phyloP scores from a whole-genome alignment of 1,139 yeast genomes.

The Yamadazyma taylorii region DNA sequence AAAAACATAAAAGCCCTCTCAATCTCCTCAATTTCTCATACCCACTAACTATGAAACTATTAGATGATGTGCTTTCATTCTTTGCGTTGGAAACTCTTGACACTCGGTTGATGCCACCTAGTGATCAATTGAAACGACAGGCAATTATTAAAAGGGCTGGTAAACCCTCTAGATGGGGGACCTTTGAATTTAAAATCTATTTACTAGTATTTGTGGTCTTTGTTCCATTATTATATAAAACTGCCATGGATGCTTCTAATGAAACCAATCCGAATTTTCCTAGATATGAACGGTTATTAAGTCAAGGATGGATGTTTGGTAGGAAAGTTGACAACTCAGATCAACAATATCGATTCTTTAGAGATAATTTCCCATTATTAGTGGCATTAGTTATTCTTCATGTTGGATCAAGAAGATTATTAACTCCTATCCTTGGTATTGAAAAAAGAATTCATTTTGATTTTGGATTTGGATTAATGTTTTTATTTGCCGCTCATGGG shows the following conservation, averaged over 20 bases:
- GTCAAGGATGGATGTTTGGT: conserved; percentile 76
- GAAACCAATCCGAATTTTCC: conserved; percentile 77
- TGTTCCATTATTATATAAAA: conserved; percentile 79
- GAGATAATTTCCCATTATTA: conserved; percentile 73
- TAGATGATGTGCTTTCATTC: conserved; percentile 34
- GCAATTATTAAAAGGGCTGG: conserved; percentile 45
- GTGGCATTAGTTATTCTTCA: conserved; percentile 57
- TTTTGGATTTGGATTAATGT: conserved; percentile 65
- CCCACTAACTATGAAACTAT: conserved; percentile 15
- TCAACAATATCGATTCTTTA: conserved; percentile 80
- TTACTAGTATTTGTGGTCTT: conserved; percentile 58
- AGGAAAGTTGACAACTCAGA: conserved; percentile 89
- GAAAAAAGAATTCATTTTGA: conserved; percentile 59
- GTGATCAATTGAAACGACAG: conserved; percentile 43
- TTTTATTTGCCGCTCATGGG: conserved; percentile 80
- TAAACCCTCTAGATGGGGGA: conserved; percentile 64
- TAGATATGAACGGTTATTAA: conserved; percentile 57
- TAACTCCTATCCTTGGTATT: conserved; percentile 20
- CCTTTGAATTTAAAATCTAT: conserved; percentile 73
- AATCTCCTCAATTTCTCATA: too few relatives aligned
- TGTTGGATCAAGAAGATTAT: conserved; percentile 43
- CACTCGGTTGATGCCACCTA: conserved; percentile 61
- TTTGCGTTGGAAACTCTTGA: conserved; percentile 80
- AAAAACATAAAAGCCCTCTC: too few relatives aligned
- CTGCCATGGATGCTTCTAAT: conserved; percentile 80